Evolutionary conservation across 768 basidiomycete genomes (phyloP), one percentile per base, ranked within the genome.

Genomic region (Lentinula boryana): DNA sequence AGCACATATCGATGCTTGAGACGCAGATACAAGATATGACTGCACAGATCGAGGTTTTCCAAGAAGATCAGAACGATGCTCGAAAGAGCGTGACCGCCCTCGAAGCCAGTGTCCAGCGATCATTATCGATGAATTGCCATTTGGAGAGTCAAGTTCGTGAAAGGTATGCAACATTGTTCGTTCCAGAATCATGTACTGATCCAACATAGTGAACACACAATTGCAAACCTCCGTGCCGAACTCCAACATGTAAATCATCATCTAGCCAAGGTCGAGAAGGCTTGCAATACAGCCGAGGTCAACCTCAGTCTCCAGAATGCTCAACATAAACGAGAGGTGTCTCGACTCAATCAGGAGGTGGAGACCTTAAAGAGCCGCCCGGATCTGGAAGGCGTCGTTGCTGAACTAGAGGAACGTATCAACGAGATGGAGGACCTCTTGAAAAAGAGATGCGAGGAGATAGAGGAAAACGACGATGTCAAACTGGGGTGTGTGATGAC

Each of bases 391-490:
- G 74, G 78, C 5, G 79, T 77, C 18, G 68, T 91, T 8, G 73
- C 73, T 2, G 84, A 88, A 60, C 75, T 92, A 40, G 81, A 86
- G 67, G 87, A 89, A 67, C 83, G 81, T 64, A 88, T 86, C 65
- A 79, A 75, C 38, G 88, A 91, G 69, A 87, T 91, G 85, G 91
- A 93, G 65, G 84, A 85, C 49, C 74, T 90, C 48, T 73, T 93
- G 48, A 79, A 78, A 60, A 76, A 72, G 46, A 93, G 91, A 71
- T 89, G 86, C 62, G 71, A 78, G 13, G 91, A 93, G 73, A 90
- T 93, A 60, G 91, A 93, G 68, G 89, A 88, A 66, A 89, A 93
- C 60, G 91, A 93, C 66, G 91, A 93, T 68, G 83, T 83, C 38
- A 83, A 85, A 56, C 82, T 93, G 62, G 88, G 87, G 91, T 93